A percentile compares a stretch with the other conserved stretches of the same genome.
These are phyloP conservation scores for Linum trigynum DNA, from an alignment of 345 rosid species.

Conservation along the genomic window DNA sequence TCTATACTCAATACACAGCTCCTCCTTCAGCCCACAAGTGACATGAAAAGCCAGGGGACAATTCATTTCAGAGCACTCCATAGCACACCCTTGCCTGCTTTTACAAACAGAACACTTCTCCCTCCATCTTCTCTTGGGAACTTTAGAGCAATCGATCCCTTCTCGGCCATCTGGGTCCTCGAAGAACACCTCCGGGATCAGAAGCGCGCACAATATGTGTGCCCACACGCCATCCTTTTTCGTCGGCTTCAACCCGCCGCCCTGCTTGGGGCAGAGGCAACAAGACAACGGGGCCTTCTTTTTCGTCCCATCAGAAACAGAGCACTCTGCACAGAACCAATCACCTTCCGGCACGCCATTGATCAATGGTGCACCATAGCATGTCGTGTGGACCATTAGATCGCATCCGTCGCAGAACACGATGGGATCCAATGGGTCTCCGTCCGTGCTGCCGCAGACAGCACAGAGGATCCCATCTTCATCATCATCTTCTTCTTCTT, in stretches of 20 bases:
- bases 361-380: constrained; percentile 73
- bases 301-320: constrained; percentile 12
- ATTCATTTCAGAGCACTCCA: constrained; percentile 78
- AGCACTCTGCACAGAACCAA: constrained; percentile 66
- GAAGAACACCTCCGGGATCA: constrained; percentile 84
- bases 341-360: constrained; percentile 71
- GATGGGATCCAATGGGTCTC: constrained; percentile 80
- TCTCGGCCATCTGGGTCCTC: constrained; percentile 83
- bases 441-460: constrained; percentile 85
- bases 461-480: constrained; percentile 85
- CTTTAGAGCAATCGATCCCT: constrained; percentile 46
- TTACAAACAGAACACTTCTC: constrained; percentile 57
- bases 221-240: constrained; percentile 53
- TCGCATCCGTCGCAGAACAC: constrained; percentile 97
- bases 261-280: constrained; percentile 50
- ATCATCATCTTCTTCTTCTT: constrained; percentile 22
- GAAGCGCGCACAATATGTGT: constrained; percentile 64
- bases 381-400: constrained; percentile 80
- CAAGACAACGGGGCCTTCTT: constrained; percentile 25
- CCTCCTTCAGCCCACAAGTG: constrained; percentile 71
- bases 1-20: constrained; percentile 66
- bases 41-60: constrained; percentile 68
- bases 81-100: constrained; percentile 51
- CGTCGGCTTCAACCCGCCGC: constrained; percentile 61
- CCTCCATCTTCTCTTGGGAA: constrained; percentile 57